Evolutionary conservation across 352 stramenopile genomes (phyloP), one percentile per base, ranked within the genome.

Genomic region (Pythium aristosporum): DNA sequence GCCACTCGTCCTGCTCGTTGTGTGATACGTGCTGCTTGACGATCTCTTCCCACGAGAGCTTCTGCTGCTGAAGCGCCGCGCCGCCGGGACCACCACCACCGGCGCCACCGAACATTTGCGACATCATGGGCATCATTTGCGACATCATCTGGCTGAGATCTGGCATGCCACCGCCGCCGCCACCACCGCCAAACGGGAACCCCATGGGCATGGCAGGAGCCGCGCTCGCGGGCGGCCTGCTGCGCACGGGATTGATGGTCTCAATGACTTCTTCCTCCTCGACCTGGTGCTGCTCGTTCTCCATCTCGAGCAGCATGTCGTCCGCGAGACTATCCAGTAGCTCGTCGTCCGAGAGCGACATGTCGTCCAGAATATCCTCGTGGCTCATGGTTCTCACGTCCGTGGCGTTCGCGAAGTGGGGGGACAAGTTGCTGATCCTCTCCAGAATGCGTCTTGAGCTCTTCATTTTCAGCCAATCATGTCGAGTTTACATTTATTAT

Each of bases 61-160:
- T 65, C 63, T 61, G 61, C 44, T 71, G 74, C 63, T 80, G 74
- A 28, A 79, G 32, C 36, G 73, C 65, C 21, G 60, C 70, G 0
- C 61, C 54, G 37, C 67, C 56, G 42, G 55, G 77, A 8, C 28
- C 55, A 16, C 37, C 48, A 36, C 65, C 63, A 20, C 55, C 70
- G 48, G 61, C 71, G 18, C 65, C 71, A 50, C 81, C 78, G 23
- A 94, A 81, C 75, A 94, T 89, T 70, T 90, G 81, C 34, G 80
- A 89, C 82, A 91, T 90, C 84, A 93, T 90, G 21, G 82, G 84
- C 84, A 93, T 93, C 85, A 94, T 94, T 61, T 94, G 82, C 20
- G 75, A 80, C 82, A 94, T 91, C 82, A 94, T 92, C 57, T 90
- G 79, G 58, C 82, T 63, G 32, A 94, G 59, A 52, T 94, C 80